Conservation (phyloP, 1,284 basidiomycete genomes). For the Mycena sp. region DNA sequence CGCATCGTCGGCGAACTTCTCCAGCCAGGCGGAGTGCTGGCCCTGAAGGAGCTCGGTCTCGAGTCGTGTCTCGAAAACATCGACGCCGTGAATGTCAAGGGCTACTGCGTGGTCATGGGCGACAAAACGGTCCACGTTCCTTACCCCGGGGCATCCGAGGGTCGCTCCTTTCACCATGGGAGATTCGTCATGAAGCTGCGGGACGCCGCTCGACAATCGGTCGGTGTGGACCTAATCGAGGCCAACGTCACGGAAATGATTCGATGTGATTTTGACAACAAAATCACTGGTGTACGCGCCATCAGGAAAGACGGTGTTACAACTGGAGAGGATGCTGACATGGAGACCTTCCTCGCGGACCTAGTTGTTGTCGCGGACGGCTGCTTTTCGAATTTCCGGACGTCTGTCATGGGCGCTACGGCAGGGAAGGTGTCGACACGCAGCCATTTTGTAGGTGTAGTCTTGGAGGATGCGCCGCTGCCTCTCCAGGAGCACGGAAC, state of each 20-base stretch:
- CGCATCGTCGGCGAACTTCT: slow-evolving; percentile 97
- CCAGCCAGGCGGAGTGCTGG: slow-evolving; percentile 92
- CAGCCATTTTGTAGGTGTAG: slow-evolving; percentile 85
- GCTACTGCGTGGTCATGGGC: slow-evolving; percentile 77
- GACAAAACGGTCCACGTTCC: slow-evolving; percentile 73
- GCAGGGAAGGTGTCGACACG: slow-evolving; percentile 63
- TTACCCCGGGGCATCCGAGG: slow-evolving; percentile 77
- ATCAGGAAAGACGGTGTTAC: slow-evolving; percentile 38
- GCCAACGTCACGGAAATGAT: slow-evolving; percentile 88
- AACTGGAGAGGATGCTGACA: slow-evolving; percentile 38
- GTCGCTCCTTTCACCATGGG: slow-evolving; percentile 96
- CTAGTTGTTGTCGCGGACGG: slow-evolving; percentile 94
- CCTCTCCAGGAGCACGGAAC: slow-evolving; percentile 89
- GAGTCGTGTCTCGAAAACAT: slow-evolving; percentile 83
- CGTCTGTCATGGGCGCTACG: slow-evolving; percentile 57
- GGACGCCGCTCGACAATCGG: slow-evolving; percentile 63
- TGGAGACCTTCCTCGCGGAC: slow-evolving; percentile 72
- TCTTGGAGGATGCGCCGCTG: slow-evolving; percentile 79
- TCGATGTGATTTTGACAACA: slow-evolving; percentile 63
- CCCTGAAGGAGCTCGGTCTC: slow-evolving; percentile 85
- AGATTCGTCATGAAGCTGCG: slow-evolving; percentile 87
- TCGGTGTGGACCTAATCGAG: slow-evolving; percentile 80
- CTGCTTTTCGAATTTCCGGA: slow-evolving; percentile 89
- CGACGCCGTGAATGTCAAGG: slow-evolving; percentile 86
- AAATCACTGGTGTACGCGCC: slow-evolving; percentile 56